Conservation (phyloP, 208 protist species). For the Entamoeba dispar region DNA sequence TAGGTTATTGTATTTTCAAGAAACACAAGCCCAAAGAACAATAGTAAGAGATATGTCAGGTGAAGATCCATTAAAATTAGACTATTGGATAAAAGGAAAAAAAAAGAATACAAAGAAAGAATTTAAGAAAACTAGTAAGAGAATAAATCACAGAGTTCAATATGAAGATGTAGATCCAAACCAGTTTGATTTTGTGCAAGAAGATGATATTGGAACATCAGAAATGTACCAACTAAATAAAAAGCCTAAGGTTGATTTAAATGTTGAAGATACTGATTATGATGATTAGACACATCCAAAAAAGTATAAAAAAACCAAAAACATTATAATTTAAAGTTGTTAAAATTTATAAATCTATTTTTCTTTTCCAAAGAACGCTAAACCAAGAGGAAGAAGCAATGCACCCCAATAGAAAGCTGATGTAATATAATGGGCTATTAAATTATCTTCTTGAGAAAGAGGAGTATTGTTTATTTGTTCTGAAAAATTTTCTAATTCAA, state of each 20-base stretch:
- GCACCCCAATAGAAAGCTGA: background rate
- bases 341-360: background rate
- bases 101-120: background rate
- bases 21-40: background rate
- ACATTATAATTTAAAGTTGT: no score
- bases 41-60: background rate
- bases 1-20: background rate
- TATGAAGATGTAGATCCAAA: background rate
- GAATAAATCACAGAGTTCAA: background rate
- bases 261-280: background rate
- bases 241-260: background rate
- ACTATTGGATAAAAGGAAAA: background rate
- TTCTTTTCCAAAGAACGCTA: background rate
- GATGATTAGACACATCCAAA: background rate
- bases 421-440: background rate
- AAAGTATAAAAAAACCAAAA: no score
- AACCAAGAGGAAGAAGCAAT: background rate
- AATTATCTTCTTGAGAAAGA: background rate
- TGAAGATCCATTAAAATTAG: background rate
- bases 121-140: background rate
- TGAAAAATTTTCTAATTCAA: no score
- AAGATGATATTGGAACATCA: background rate
- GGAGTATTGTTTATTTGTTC: background rate
- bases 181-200: background rate
- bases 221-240: background rate